Base-by-base conservation (phyloP, 2,329 filamentous ascomycete genomes). In the Sarocladium brachiariae region DNA sequence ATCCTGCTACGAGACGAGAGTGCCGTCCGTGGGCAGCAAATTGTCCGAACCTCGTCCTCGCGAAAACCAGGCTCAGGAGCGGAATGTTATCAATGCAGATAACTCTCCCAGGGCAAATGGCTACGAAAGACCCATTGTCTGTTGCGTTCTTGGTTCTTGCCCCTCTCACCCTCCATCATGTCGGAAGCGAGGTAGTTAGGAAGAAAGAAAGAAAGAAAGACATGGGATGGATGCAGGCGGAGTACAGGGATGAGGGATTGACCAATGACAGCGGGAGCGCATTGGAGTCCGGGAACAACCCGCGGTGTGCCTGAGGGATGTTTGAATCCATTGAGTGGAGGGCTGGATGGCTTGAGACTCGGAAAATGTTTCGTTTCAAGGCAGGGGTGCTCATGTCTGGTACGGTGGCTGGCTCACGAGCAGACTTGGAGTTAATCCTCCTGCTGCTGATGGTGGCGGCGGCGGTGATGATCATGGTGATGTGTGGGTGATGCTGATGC, bases 161-260 rank as follows among this genome's bases (percentile, higher is more conserved):
- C 9, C 43, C 43, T 25, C 25, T 21, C 27, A 25, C 8, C 43
- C 43, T 47, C 39, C 39, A 43, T 11, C 27, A 43, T 31, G 7
- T 24, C 43, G 43, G 43, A 47, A 47, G 43, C 43, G 43, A 47
- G 43, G 43, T n/a, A n/a, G n/a, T n/a, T n/a, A n/a, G n/a, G n/a
- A n/a, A n/a, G n/a, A n/a, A n/a, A n/a, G n/a, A n/a, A n/a, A n/a
- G n/a, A n/a, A n/a, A n/a, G n/a, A 19, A 24, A 43, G 43, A 47
- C 43, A 47, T 47, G 43, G 43, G 43, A 47, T 23, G 43, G 43
- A 47, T 47, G 43, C 43, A 47, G 43, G 24, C 43, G 27, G 27
- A 6, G 16, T 31, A 25, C 43, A 47, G n/a, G 43, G 43, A 33
- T 47, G 43, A 47, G 43, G 27, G 43, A 33, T 47, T 47, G 43